These are phyloP conservation scores for Ogataea glucozyma DNA, from an alignment of 805 yeast species.

Conservation along the genomic window DNA sequence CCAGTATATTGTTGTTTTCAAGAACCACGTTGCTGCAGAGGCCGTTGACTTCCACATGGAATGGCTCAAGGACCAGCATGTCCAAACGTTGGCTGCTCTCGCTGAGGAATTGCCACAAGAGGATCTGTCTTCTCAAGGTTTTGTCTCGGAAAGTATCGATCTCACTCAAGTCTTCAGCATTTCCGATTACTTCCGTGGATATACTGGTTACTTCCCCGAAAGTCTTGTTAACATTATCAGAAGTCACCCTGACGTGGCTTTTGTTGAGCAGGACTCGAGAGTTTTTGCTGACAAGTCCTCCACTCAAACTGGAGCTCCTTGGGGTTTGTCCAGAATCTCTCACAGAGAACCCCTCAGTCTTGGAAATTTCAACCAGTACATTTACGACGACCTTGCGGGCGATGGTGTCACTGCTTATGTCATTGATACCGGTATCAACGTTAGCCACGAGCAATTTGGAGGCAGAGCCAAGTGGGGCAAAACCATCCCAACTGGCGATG, in stretches of 20 bases:
- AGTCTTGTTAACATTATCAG: slow-evolving; percentile 70
- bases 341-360: slow-evolving; percentile 72
- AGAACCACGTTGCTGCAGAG: slow-evolving; percentile 56
- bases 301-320: slow-evolving; percentile 82
- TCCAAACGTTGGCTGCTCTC: slow-evolving; percentile 36
- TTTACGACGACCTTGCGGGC: slow-evolving; percentile 74
- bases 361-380: slow-evolving; percentile 70
- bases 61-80: slow-evolving; percentile 60
- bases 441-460: slow-evolving; percentile 72
- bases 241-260: slow-evolving; percentile 53
- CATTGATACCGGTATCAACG: slow-evolving; percentile 85
- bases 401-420: slow-evolving; percentile 84
- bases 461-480: slow-evolving; percentile 88
- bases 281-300: slow-evolving; percentile 65
- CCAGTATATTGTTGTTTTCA: slow-evolving; percentile 85
- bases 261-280: slow-evolving; percentile 70
- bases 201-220: slow-evolving; percentile 81
- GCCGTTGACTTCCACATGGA: slow-evolving; percentile 64
- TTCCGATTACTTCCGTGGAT: slow-evolving; percentile 64
- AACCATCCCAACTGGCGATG: slow-evolving; percentile 71
- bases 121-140: slow-evolving; percentile 14
- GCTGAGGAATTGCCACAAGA: slow-evolving; percentile 23
- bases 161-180: slow-evolving; percentile 62
- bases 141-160: slow-evolving; percentile 44
- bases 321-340: slow-evolving; percentile 92